Conservation (phyloP, 139 green algal species). For the Chlorella sp. region DNA sequence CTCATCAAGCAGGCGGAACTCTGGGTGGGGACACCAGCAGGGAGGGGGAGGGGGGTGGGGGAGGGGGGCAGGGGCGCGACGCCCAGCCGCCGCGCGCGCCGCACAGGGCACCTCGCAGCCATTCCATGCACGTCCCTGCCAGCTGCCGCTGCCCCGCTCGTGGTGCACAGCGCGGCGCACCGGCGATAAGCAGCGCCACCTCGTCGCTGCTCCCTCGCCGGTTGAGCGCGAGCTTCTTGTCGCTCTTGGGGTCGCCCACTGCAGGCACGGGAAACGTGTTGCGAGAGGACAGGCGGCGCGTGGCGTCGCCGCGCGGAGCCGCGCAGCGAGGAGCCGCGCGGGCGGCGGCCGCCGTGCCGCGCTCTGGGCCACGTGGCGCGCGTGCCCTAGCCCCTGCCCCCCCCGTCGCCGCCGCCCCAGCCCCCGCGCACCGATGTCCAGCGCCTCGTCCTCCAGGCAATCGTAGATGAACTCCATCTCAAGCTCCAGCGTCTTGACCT, state of each 20-base stretch:
- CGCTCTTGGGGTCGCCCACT: slow-evolving; percentile 18
- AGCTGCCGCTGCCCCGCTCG: too few relatives aligned
- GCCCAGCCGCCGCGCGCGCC: too few relatives aligned
- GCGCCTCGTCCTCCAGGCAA: slow-evolving; percentile 86
- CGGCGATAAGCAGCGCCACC: slow-evolving; percentile 79
- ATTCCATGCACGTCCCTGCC: too few relatives aligned
- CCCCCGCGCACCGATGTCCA: slow-evolving; percentile 66
- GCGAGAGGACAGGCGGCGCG: not conserved
- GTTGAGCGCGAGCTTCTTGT: slow-evolving; percentile 34
- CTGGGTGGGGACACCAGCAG: slow-evolving; percentile 59
- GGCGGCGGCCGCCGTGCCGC: too few relatives aligned
- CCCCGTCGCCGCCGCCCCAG: not conserved
- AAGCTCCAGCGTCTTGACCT: slow-evolving; percentile 84
- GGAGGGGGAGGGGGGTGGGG: too few relatives aligned
- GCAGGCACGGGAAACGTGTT: too few relatives aligned
- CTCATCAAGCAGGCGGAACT: slow-evolving; percentile 85
- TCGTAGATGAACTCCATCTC: slow-evolving; percentile 91
- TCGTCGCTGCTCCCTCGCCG: slow-evolving; percentile 69
- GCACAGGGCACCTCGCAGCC: too few relatives aligned
- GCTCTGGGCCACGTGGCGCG: too few relatives aligned
- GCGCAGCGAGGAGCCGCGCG: too few relatives aligned
- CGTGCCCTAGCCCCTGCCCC: too few relatives aligned
- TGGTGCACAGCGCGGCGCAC: not conserved
- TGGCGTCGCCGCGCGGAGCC: not conserved
- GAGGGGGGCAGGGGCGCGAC: too few relatives aligned